Base-by-base conservation (phyloP, 192 early-diverging fungal genomes). In the Coemansia sp. region DNA sequence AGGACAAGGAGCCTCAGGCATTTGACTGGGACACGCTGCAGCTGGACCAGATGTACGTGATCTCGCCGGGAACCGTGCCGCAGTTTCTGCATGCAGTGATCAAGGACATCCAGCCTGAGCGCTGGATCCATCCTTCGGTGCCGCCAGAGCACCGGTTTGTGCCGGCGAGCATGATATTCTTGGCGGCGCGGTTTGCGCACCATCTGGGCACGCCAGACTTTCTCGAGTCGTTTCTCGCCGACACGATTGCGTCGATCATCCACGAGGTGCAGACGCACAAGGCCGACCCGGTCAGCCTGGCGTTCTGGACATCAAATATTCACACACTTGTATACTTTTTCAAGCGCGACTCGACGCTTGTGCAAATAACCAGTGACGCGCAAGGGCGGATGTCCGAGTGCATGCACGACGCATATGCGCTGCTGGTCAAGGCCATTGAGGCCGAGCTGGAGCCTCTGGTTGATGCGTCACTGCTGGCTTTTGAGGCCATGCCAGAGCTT, bases 1-100 rank as follows among this genome's bases (percentile, higher is more conserved):
- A 69, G n/a, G 57, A 66, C 21, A 65, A 81, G 40, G 63, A 60
- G 62, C 64, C 52, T 15, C 64, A 71, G 54, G 52, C 65, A 7
- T 94, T 91, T 74, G 83, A 89, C 57, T 98, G 93, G 93, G 85
- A 89, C 49, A 81, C 71, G 14, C 92, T 93, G 74, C 76, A 85
- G 66, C 87, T 87, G 12, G 90, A 94, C 80, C 94, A 98, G 72
- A 98, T 98, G 96, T 90, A 93, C 82, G 94, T 96, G n/a, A 94
- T 96, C 72, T 88, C 88, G 54, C 84, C 82, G 57, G 82, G 86
- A 26, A 86, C 87, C 6, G 78, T 94, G 49, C 82, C 85, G 11
- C 83, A 84, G 59, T 89, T 95, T 55, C 84, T 97, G 37, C 74
- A 89, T 53, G 84, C 85, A 0, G 84, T 88, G 15, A 84, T 97